phyloP scores from a whole-genome alignment of 169 alveolate genomes.

The Eimeria tenella region DNA sequence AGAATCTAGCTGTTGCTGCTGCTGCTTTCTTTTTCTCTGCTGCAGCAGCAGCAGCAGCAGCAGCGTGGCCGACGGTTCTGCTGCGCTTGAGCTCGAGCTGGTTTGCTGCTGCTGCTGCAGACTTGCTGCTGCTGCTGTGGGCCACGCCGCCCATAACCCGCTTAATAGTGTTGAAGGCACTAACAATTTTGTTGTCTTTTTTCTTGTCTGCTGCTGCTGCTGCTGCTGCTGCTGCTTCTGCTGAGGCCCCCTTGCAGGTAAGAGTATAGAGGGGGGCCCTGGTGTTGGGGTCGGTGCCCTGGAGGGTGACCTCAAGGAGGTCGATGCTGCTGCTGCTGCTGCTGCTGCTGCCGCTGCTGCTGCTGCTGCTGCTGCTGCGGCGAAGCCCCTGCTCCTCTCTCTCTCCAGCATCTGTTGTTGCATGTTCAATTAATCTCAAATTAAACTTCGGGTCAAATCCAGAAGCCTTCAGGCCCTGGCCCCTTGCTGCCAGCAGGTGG shows the following conservation, averaged over 20 bases:
- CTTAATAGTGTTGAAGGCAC: background rate
- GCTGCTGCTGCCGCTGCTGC: constrained; percentile 26
- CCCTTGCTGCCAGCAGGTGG: constrained; percentile 53
- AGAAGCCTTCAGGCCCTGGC: constrained; percentile 62
- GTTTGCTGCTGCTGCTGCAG: too few species aligned
- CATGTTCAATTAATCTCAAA: constrained; percentile 60
- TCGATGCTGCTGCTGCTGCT: background rate
- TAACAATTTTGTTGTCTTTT: background rate
- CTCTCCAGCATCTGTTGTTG: constrained; percentile 19
- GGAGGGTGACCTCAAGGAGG: constrained; percentile 12
- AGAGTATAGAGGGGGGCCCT: constrained; percentile 15
- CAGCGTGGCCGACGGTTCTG: background rate
- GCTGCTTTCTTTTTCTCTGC: background rate
- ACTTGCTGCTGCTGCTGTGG: too few species aligned
- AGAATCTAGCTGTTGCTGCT: background rate
- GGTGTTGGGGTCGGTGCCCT: constrained; percentile 34
- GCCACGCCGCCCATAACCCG: background rate
- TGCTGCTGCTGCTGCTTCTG: background rate
- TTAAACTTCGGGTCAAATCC: constrained; percentile 72
- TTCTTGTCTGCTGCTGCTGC: background rate
- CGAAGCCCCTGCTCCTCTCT: background rate
- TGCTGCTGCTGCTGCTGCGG: background rate
- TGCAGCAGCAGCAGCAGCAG: background rate
- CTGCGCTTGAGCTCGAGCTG: too few species aligned
- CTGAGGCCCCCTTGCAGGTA: background rate